Evolutionary conservation across 2,329 filamentous ascomycete species (phyloP).

Genomic region (Xylaria sp.): DNA sequence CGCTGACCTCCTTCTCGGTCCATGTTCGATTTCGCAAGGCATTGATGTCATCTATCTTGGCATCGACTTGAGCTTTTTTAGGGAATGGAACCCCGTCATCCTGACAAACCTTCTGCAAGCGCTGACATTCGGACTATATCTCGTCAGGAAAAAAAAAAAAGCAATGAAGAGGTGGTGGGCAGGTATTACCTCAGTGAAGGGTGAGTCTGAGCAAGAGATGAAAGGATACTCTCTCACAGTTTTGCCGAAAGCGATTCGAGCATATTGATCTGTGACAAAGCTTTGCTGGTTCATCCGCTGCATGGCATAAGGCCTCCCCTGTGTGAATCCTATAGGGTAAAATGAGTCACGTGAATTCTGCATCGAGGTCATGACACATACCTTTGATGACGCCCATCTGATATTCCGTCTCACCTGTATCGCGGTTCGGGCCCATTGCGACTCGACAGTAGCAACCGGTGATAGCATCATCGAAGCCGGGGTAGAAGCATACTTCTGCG

Average conservation of each 20-base stretch:
- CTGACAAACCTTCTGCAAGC: slow-evolving; percentile 76
- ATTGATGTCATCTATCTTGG: slow-evolving; percentile 84
- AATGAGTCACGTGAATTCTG: slow-evolving; percentile 33
- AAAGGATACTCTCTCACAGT: slow-evolving; percentile 87
- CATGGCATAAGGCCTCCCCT: slow-evolving; percentile 83
- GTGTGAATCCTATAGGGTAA: slow-evolving; percentile 67
- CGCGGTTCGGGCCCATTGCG: slow-evolving; percentile 77
- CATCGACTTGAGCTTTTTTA: slow-evolving; percentile 69
- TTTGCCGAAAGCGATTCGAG: slow-evolving; percentile 81
- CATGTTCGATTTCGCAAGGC: slow-evolving; percentile 77
- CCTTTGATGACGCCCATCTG: slow-evolving; percentile 89
- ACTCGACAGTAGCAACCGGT: slow-evolving; percentile 85
- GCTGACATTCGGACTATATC: slow-evolving; percentile 74
- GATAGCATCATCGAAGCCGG: slow-evolving; percentile 82
- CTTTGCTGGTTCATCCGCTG: slow-evolving; percentile 73
- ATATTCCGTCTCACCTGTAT: slow-evolving; percentile 75
- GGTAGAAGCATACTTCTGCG: slow-evolving; percentile 90
- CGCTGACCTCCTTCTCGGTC: slow-evolving; percentile 81
- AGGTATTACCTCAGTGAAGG: slow-evolving; percentile 75
- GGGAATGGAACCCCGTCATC: slow-evolving; percentile 76
- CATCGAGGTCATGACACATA: slow-evolving; percentile 45
- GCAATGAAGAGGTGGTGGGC: neutral
- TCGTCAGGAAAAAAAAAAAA: slow-evolving; percentile 34
- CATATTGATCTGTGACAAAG: slow-evolving; percentile 86
- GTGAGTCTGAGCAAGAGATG: slow-evolving; percentile 83